Percentiles rank a stretch among this genome's conserved stretches.
phyloP scores from a whole-genome alignment of 306 rosid species.

The Cotoneaster glaucophyllus region DNA sequence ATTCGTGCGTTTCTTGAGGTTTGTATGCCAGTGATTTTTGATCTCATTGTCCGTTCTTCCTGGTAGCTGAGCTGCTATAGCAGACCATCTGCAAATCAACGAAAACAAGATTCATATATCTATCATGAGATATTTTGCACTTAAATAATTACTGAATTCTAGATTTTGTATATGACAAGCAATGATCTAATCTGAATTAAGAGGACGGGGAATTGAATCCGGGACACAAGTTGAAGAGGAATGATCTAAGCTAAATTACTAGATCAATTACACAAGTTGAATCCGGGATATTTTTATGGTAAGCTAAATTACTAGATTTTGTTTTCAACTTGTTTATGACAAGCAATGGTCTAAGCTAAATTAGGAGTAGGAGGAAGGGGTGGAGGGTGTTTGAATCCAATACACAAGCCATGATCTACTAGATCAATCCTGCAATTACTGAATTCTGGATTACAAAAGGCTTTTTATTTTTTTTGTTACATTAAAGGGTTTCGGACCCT shows the following conservation, averaged over 20 bases:
- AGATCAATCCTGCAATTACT: background rate
- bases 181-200: background rate
- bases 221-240: background rate
- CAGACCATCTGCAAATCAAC: conserved; percentile 49
- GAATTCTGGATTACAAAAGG: background rate
- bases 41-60: conserved; percentile 84
- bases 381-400: no score
- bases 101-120: background rate
- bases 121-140: background rate
- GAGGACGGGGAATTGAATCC: background rate
- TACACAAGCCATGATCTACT: background rate
- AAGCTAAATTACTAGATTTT: no score
- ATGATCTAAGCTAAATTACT: no score
- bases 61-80: conserved; percentile 50
- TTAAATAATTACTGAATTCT: background rate
- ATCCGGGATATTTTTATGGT: no score
- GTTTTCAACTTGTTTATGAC: no score
- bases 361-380: no score
- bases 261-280: no score
- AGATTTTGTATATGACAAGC: background rate
- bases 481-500: background rate
- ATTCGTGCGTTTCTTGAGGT: conserved; percentile 37
- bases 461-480: background rate
- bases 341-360: no score
- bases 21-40: conserved; percentile 68